Conservation (phyloP, 768 basidiomycete genomes). For the Termitomyces sp. region DNA sequence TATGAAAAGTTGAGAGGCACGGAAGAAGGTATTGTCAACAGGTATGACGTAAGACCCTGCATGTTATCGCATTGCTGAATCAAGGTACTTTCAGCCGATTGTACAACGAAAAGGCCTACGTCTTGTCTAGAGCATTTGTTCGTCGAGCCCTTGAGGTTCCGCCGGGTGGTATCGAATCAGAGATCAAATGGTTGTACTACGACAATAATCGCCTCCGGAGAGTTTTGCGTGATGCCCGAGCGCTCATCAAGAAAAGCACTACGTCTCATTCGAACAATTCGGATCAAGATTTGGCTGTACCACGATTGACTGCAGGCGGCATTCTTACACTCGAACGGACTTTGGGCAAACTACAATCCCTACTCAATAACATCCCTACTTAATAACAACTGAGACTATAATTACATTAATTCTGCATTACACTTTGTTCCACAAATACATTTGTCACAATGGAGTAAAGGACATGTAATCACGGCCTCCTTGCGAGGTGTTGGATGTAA, state of each 20-base stretch:
- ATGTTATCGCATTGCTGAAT: neutral
- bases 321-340: conserved; percentile 76
- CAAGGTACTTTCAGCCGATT: conserved; percentile 54
- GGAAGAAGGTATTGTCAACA: conserved; percentile 84
- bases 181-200: conserved; percentile 73
- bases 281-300: conserved; percentile 50
- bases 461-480: neutral
- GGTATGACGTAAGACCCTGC: conserved; percentile 31
- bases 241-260: conserved; percentile 65
- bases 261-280: conserved; percentile 21
- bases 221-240: conserved; percentile 56
- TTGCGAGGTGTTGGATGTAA: neutral
- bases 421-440: neutral
- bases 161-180: conserved; percentile 60
- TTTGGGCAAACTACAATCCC: conserved; percentile 53
- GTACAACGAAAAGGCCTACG: conserved; percentile 91
- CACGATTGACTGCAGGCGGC: conserved; percentile 73
- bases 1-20: conserved; percentile 91
- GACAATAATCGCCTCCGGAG: conserved; percentile 57
- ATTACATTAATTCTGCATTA: neutral
- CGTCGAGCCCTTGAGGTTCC: conserved; percentile 84
- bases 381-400: conserved; percentile 10
- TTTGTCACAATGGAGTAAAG: neutral
- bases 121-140: conserved; percentile 84
- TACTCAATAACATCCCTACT: conserved; percentile 30